Percentiles rank a stretch among this genome's conserved stretches.
phyloP scores from a whole-genome alignment of 208 protist species.

The Leishmania tarentolae region DNA sequence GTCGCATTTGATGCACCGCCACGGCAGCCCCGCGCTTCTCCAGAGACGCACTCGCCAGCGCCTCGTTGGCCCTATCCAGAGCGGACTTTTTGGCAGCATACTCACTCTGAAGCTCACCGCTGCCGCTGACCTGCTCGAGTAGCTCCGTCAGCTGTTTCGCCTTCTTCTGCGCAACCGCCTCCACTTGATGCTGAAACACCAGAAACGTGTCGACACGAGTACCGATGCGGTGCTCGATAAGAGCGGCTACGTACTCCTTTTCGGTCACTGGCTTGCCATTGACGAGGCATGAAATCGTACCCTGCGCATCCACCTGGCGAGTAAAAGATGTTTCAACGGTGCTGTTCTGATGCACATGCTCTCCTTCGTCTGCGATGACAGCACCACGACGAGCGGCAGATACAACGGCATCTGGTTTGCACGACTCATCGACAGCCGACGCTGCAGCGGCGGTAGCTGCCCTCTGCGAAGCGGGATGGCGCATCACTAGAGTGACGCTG shows the following conservation, averaged over 20 bases:
- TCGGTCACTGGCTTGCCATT: slow-evolving; percentile 77
- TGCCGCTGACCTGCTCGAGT: slow-evolving; percentile 97
- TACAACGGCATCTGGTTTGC: not conserved
- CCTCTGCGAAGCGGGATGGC: slow-evolving; percentile 24
- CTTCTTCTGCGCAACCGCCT: slow-evolving; percentile 93
- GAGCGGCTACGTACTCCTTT: slow-evolving; percentile 79
- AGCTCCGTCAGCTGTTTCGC: slow-evolving; percentile 95
- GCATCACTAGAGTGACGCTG: slow-evolving; percentile 83
- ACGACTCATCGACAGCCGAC: not conserved
- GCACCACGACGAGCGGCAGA: slow-evolving; percentile 1
- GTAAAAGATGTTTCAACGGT: slow-evolving; percentile 77
- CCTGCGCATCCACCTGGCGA: slow-evolving; percentile 65
- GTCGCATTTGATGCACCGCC: slow-evolving; percentile 95
- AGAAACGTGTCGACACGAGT: slow-evolving; percentile 95
- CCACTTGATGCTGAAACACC: slow-evolving; percentile 98
- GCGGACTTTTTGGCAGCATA: slow-evolving; percentile 88
- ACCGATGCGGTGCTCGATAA: slow-evolving; percentile 84
- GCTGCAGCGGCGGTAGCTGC: slow-evolving; percentile 8
- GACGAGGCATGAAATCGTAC: slow-evolving; percentile 67
- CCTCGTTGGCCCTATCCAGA: slow-evolving; percentile 79
- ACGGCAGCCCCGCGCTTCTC: slow-evolving; percentile 88
- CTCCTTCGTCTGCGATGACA: slow-evolving; percentile 11
- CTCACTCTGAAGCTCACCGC: slow-evolving; percentile 89
- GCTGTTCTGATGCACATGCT: slow-evolving; percentile 2
- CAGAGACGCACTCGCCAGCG: slow-evolving; percentile 76